phyloP scores from a whole-genome alignment of 2,329 filamentous ascomycete species.

The Onygenales sp. region DNA sequence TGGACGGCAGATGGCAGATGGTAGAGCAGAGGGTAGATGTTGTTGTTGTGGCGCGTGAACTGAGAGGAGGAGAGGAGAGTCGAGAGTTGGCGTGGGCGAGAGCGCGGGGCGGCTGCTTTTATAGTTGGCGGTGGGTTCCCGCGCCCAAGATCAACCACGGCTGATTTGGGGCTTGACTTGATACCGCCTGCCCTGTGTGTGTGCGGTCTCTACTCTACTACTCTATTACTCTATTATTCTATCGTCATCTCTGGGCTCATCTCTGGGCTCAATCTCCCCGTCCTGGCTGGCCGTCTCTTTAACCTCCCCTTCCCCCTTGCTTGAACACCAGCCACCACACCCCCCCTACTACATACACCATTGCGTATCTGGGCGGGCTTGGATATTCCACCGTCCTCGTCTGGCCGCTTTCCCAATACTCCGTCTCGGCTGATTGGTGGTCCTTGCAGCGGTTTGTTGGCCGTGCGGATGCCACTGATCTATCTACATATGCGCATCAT shows the following conservation, averaged over 20 bases:
- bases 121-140: neutral
- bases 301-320: too few species aligned
- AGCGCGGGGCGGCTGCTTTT: neutral
- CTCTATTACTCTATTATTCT: too few species aligned
- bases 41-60: neutral
- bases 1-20: neutral
- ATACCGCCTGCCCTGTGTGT: too few species aligned
- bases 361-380: neutral
- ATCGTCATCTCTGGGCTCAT: too few species aligned
- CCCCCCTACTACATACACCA: neutral
- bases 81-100: conserved; percentile 2
- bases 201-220: too few species aligned
- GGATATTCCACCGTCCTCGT: too few species aligned
- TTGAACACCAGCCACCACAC: too few species aligned
- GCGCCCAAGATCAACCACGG: neutral
- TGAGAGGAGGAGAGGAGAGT: neutral
- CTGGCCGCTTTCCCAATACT: neutral
- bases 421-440: neutral
- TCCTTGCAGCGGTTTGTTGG: neutral
- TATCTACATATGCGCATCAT: neutral
- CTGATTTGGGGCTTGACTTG: neutral
- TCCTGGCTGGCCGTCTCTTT: too few species aligned
- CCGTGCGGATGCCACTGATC: neutral
- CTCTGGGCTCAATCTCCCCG: too few species aligned
- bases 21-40: neutral